Base-by-base conservation (phyloP, 1,284 basidiomycete species). In the Clitocybe nebularis region DNA sequence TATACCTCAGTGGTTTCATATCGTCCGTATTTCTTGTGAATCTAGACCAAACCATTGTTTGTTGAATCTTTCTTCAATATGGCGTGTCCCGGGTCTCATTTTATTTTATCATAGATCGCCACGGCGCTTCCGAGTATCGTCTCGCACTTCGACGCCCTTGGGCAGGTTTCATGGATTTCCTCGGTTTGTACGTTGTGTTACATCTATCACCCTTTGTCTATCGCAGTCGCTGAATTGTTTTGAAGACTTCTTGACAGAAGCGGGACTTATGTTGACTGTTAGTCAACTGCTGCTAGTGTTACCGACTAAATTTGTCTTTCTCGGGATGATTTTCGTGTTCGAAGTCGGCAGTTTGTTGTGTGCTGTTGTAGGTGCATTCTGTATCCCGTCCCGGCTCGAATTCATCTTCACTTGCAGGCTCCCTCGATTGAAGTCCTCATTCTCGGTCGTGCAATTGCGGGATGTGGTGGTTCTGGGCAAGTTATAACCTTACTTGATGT, bases 271-370 rank as follows among this genome's bases (percentile, higher is more conserved):
- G 23, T 43, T 54, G 25, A 43, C 53, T 20, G 56, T 52, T 40
- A 56, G 58, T 2, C 51, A 52, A 34, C 45, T 58, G 17, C 44
- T 60, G 9, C 43, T 43, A 22, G 40, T 57, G 21, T 44, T 47
- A 19, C 48, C 50, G 10, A 40, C 48, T 22, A 57, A 59, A 49
- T 47, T 46, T 39, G 51, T 61, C 14, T 68, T 60, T 45, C 49
- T 68, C 11, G 39, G 48, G 4, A 54, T 66, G 1, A 63, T 71
- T 24, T 22, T 49, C 26, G 45, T 65, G 33, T 71, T 71, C 26
- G 67, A 70, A 14, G 41, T 75, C 21, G 77, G 77, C 3, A 71
- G 68, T 3, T 58, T 77, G 23, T 51, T 78, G 11, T 79, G 75
- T 49, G 77, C 63, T 26, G 66, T 71, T n/a, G n/a, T n/a, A n/a